These are phyloP conservation scores for Cynara cardunculus DNA, from an alignment of 129 eudicot genomes.

Conservation along the genomic window DNA sequence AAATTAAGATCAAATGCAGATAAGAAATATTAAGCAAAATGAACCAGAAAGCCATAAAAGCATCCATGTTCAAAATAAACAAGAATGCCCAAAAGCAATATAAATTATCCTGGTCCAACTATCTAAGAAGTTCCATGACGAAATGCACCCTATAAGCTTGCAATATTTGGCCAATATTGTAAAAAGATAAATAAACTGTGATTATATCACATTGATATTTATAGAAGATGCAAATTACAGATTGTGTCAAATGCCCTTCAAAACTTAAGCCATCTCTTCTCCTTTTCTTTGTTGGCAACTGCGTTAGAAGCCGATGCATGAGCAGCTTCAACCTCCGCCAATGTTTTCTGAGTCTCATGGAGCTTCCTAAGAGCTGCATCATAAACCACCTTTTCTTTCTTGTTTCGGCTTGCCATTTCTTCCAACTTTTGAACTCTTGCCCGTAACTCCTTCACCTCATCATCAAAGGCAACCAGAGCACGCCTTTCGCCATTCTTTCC, in stretches of 20 bases:
- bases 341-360: slow-evolving; percentile 53
- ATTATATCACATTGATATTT: neutral
- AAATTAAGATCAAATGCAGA: neutral
- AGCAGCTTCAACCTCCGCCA: slow-evolving; percentile 74
- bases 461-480: slow-evolving; percentile 75
- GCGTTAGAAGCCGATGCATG: slow-evolving; percentile 79
- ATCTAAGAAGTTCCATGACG: neutral
- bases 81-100: neutral
- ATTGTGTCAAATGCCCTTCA: slow-evolving; percentile 23
- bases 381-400: slow-evolving; percentile 75
- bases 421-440: slow-evolving; percentile 54
- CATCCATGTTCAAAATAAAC: neutral
- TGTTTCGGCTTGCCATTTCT: slow-evolving; percentile 83
- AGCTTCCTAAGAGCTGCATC: slow-evolving; percentile 86
- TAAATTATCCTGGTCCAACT: neutral
- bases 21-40: neutral
- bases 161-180: neutral
- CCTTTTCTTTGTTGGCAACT: slow-evolving; percentile 68
- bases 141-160: neutral
- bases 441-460: slow-evolving; percentile 73
- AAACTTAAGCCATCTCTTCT: slow-evolving; percentile 93
- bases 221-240: slow-evolving; percentile 5
- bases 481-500: slow-evolving; percentile 66
- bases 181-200: neutral
- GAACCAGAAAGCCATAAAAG: neutral